phyloP scores from a whole-genome alignment of 139 green algal species.

The Pseudopediastrum boryanum region DNA sequence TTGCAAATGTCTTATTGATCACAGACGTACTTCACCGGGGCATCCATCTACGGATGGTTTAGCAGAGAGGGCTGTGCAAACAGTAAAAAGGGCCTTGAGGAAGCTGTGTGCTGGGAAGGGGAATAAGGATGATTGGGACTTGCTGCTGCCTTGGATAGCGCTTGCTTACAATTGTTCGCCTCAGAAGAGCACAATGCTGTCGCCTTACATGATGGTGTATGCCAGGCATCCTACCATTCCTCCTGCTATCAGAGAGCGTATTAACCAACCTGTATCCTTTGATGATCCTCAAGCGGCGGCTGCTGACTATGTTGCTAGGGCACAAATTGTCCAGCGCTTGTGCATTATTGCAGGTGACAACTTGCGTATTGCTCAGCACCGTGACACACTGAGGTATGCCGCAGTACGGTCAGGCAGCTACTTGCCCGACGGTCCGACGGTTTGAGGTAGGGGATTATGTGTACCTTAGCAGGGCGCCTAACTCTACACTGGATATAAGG shows the following conservation, averaged over 20 bases:
- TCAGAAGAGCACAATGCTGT: not conserved
- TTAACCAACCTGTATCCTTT: constrained; percentile 5
- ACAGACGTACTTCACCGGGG: no score
- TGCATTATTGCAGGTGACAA: constrained; percentile 1
- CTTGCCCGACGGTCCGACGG: not conserved
- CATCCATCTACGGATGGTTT: no score
- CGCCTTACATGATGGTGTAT: constrained; percentile 34
- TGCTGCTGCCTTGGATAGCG: constrained; percentile 4
- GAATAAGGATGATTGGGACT: no score
- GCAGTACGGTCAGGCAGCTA: not conserved
- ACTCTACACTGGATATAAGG: no score
- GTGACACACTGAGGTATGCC: constrained; percentile 31
- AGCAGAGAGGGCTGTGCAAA: no score
- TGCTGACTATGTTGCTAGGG: not conserved
- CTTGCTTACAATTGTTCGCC: constrained; percentile 30
- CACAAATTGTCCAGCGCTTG: not conserved
- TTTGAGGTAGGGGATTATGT: constrained; percentile 38
- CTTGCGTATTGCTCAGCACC: constrained; percentile 39
- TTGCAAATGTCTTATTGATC: no score
- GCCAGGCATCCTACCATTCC: constrained; percentile 7
- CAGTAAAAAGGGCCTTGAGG: no score
- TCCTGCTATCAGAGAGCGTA: not conserved
- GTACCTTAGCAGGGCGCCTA: no score
- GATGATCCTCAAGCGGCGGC: not conserved
- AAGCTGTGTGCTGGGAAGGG: no score